Evolutionary conservation across 345 rosid genomes (phyloP).

Genomic region (Psidium friedrichsthalianum): DNA sequence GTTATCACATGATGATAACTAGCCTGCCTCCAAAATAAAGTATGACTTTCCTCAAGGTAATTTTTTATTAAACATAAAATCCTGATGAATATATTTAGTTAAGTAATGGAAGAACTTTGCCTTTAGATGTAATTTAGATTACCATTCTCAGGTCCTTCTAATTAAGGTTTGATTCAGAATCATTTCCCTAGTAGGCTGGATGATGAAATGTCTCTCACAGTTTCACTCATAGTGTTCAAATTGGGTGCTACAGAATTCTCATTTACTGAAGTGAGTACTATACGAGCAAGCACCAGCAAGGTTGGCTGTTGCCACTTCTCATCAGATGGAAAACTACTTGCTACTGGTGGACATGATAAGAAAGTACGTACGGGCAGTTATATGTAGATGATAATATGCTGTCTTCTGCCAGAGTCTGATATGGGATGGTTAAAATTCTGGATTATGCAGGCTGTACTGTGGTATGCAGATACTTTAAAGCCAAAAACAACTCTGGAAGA

Average conservation of each 20-base stretch:
- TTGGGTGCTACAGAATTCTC: slow-evolving; percentile 4
- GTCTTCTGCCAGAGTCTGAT: not conserved
- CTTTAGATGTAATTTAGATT: not conserved
- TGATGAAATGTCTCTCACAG: not conserved
- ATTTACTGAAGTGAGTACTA: slow-evolving; percentile 28
- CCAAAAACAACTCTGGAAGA: slow-evolving; percentile 70
- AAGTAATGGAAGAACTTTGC: not conserved
- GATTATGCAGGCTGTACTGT: slow-evolving; percentile 66
- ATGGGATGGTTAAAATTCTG: not conserved
- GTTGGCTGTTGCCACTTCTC: slow-evolving; percentile 89
- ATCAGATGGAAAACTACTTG: slow-evolving; percentile 91
- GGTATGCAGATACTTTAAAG: slow-evolving; percentile 71
- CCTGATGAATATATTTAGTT: not conserved
- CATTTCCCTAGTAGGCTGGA: not conserved
- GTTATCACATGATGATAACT: not conserved
- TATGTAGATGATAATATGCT: not conserved
- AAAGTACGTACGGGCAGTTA: slow-evolving; percentile 36
- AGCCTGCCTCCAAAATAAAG: not conserved
- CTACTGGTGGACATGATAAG: slow-evolving; percentile 97
- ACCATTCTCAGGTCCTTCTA: not conserved
- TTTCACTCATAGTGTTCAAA: not conserved
- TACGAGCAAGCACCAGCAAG: slow-evolving; percentile 74
- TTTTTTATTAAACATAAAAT: not conserved
- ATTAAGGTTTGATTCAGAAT: not conserved
- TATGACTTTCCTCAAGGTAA: not conserved